phyloP scores from a whole-genome alignment of 2,329 filamentous ascomycete species.

The Fusarium penzigii region DNA sequence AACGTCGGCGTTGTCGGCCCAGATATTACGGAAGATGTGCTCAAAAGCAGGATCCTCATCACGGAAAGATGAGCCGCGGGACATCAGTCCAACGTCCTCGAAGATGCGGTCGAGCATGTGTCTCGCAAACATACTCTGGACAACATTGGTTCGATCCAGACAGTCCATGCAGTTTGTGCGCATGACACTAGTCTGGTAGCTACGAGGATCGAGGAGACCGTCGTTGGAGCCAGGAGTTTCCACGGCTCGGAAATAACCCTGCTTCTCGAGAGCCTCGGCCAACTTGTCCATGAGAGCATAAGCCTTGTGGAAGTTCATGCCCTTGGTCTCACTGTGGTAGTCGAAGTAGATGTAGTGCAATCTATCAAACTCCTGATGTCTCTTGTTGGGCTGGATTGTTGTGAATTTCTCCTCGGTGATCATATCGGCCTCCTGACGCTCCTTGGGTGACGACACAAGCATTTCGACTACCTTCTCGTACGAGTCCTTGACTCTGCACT shows the following conservation, averaged over 20 bases:
- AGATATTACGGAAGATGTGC: constrained; percentile 90
- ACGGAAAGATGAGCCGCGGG: constrained; percentile 73
- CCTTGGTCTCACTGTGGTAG: constrained; percentile 97
- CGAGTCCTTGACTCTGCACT: constrained; percentile 84
- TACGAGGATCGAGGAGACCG: constrained; percentile 76
- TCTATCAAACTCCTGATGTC: constrained; percentile 69
- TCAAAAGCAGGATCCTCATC: constrained; percentile 81
- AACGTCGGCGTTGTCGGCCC: constrained; percentile 97
- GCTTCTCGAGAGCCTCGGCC: constrained; percentile 70
- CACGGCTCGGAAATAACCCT: constrained; percentile 90
- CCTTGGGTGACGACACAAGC: constrained; percentile 68
- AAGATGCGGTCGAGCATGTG: constrained; percentile 89
- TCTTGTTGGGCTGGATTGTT: constrained; percentile 66
- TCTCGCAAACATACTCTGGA: constrained; percentile 94
- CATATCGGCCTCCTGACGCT: constrained; percentile 65
- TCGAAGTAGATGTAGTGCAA: constrained; percentile 98
- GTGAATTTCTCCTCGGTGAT: constrained; percentile 79
- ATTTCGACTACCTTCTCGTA: constrained; percentile 88
- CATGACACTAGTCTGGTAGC: constrained; percentile 84
- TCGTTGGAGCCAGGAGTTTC: constrained; percentile 74
- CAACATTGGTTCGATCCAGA: constrained; percentile 94
- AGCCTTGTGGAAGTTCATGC: constrained; percentile 88
- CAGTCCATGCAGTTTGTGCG: constrained; percentile 99
- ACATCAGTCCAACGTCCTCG: constrained; percentile 77
- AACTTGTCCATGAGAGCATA: constrained; percentile 83